A percentile compares a stretch with the other conserved stretches of the same genome.
Evolutionary conservation across 2,329 filamentous ascomycete genomes (phyloP).

Genomic region (Shiraia sp.): DNA sequence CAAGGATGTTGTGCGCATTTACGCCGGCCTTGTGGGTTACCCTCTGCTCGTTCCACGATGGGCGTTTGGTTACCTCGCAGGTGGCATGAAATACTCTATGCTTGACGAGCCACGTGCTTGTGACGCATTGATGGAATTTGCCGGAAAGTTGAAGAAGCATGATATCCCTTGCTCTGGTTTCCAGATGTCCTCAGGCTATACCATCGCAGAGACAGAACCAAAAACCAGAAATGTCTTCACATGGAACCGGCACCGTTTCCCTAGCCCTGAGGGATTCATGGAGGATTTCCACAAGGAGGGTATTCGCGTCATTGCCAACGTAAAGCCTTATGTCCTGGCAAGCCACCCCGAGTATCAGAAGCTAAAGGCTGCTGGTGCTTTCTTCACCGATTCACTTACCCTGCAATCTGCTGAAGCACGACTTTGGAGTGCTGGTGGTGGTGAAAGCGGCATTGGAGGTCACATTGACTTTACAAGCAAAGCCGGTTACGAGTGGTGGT

Average conservation of each 20-base stretch:
- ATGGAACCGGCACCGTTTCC: slow-evolving; percentile 73
- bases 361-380: slow-evolving; percentile 60
- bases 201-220: slow-evolving; percentile 66
- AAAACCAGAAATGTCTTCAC: slow-evolving; percentile 73
- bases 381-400: slow-evolving; percentile 64
- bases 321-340: slow-evolving; percentile 72
- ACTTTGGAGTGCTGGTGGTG: slow-evolving; percentile 74
- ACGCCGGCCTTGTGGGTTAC: slow-evolving; percentile 70
- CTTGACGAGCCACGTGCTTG: slow-evolving; percentile 59
- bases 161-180: slow-evolving; percentile 73
- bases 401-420: slow-evolving; percentile 59
- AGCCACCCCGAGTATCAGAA: slow-evolving; percentile 69
- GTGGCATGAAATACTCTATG: slow-evolving; percentile 66
- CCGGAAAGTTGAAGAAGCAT: slow-evolving; percentile 63
- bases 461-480: slow-evolving; percentile 75
- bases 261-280: slow-evolving; percentile 67
- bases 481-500: slow-evolving; percentile 72
- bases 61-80: slow-evolving; percentile 73
- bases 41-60: slow-evolving; percentile 71
- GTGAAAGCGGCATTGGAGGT: slow-evolving; percentile 69
- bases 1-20: slow-evolving; percentile 66
- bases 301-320: slow-evolving; percentile 70
- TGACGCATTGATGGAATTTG: slow-evolving; percentile 64
- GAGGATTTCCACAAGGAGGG: slow-evolving; percentile 65
- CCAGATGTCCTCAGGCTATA: slow-evolving; percentile 75